A percentile compares a stretch with the other conserved stretches of the same genome.
These are phyloP conservation scores for Tylopilus orsonianus DNA, from an alignment of 1,284 basidiomycete species.

Conservation along the genomic window DNA sequence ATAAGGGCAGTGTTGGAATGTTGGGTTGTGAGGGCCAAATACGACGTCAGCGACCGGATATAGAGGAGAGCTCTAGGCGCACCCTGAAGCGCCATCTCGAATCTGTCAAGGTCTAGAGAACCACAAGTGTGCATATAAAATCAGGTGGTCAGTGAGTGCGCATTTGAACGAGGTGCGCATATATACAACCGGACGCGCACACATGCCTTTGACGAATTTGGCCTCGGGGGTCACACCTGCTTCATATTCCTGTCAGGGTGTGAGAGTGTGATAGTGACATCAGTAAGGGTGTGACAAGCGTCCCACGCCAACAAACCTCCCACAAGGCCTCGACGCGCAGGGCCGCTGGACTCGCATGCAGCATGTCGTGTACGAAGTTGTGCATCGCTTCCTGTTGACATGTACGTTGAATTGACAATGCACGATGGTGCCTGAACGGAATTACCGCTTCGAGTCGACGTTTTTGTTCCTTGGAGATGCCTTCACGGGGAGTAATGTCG, in stretches of 20 bases:
- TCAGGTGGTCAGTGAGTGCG: no score
- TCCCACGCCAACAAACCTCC: constrained; percentile 50
- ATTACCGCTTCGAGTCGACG: constrained; percentile 66
- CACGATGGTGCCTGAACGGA: not conserved
- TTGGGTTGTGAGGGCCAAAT: not conserved
- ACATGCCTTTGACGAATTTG: constrained; percentile 85
- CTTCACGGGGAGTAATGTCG: constrained; percentile 90
- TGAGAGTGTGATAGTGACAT: not conserved
- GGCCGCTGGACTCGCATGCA: constrained; percentile 80
- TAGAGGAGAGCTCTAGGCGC: constrained; percentile 3
- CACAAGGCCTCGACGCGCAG: constrained; percentile 78
- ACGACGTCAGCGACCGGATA: not conserved
- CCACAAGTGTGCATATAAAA: no score
- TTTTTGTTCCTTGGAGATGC: constrained; percentile 83
- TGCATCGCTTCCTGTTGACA: constrained; percentile 81
- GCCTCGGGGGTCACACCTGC: constrained; percentile 79
- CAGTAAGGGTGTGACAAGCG: not conserved
- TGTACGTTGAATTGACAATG: no score
- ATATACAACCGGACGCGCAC: constrained; percentile 3
- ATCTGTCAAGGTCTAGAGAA: constrained; percentile 74
- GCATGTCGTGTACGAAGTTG: constrained; percentile 86
- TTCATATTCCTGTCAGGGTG: constrained; percentile 79
- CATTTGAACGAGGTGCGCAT: no score
- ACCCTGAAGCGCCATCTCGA: constrained; percentile 91
- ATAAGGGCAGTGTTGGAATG: no score